These are phyloP conservation scores for Euryodendron excelsum DNA, from an alignment of 148 eudicot genomes.

Conservation along the genomic window DNA sequence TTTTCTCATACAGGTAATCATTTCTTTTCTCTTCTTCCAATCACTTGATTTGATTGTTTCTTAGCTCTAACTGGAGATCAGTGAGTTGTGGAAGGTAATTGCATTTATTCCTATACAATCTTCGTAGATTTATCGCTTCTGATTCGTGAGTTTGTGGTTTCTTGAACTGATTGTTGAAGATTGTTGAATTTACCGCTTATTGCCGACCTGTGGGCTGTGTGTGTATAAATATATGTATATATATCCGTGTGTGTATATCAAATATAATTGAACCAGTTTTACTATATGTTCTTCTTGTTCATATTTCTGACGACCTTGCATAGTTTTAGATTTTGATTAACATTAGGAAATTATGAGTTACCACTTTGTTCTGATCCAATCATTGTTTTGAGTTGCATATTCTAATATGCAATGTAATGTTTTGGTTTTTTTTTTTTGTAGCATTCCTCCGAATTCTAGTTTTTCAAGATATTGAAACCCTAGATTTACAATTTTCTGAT, in stretches of 20 bases:
- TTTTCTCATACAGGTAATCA: too few relatives aligned
- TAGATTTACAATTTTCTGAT: too few relatives aligned
- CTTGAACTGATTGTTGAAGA: not conserved
- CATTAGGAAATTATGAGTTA: not conserved
- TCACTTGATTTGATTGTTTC: too few relatives aligned
- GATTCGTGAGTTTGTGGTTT: not conserved
- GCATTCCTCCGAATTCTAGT: too few relatives aligned
- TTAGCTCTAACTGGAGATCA: too few relatives aligned
- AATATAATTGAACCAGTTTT: not conserved
- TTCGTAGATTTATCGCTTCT: not conserved
- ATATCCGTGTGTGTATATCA: not conserved
- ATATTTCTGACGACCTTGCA: not conserved
- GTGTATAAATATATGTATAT: too few relatives aligned
- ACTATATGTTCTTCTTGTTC: not conserved
- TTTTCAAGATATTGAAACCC: not conserved
- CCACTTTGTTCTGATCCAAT: too few relatives aligned
- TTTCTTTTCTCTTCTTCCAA: too few relatives aligned
- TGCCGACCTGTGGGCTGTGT: too few relatives aligned
- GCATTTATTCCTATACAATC: not conserved
- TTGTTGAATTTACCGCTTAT: not conserved
- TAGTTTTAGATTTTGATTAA: not conserved
- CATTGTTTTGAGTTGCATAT: too few relatives aligned
- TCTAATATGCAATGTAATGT: too few relatives aligned
- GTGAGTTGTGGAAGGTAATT: not conserved
- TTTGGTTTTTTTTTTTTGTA: too few relatives aligned